Base-by-base conservation (phyloP, 768 basidiomycete species). In the Amanita subjunquillea region DNA sequence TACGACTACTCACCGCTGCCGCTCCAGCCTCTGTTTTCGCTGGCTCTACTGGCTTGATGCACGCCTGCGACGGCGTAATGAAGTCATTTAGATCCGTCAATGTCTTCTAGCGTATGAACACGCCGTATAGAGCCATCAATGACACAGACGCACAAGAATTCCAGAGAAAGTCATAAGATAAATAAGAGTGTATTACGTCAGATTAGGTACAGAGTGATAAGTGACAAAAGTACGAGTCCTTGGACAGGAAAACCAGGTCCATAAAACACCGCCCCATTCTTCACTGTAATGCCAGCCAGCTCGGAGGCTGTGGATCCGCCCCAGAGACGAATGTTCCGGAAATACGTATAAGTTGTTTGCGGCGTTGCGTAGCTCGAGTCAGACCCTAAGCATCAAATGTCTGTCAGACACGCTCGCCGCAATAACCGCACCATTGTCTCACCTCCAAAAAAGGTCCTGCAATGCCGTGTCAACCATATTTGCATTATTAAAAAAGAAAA, bases 61-160 rank as follows among this genome's bases (percentile, higher is more conserved):
- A 99, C 17, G 88, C 88, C 69, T 97, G 95, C 1, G 92, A 87
- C 1, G 96, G 96, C 0, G 91, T 87, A 40, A 99, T 90, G 66
- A 93, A 99, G 68, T 98, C 96, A 65, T 97, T 97, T 47, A 98
- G 77, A 68, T 95, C 94, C 17, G 91, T 91, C 44, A 97, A 71
- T 30, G 53, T 52, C 40, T 3, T 50, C 54, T 44, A 23, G 48
- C 51, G 48, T 34, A 47, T 32, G 32, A 47, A n/a, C 23, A 17
- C 36, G 29, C 42, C 29, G 29, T 29, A 20, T 25, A 17, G 32
- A 53, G 22, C 12, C 30, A 36, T 36, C 40, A 29, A 39, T 29
- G 44, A 57, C 38, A 72, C 15, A 23, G 13, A 39, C 84, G 47
- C 63, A 87, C 87, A 57, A 93, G 73, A 39, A 89, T 87, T 59